Evolutionary conservation across 2,329 filamentous ascomycete species (phyloP).

Genomic region (Gnomoniopsis smithogilvyi): DNA sequence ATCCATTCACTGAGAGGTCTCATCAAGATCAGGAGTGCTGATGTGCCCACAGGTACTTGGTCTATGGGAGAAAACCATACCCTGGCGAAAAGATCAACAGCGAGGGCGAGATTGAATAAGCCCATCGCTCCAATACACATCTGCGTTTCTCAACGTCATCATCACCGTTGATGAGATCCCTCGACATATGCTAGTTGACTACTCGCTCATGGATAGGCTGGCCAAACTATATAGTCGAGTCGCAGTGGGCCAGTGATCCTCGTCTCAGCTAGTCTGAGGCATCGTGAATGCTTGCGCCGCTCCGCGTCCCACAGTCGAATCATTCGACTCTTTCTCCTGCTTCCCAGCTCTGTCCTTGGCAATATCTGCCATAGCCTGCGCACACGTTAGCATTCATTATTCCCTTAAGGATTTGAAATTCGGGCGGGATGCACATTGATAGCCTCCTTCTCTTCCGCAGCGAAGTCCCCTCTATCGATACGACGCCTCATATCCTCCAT

Average conservation of each 20-base stretch:
- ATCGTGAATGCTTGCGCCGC: slow-evolving; percentile 4
- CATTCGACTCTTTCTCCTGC: slow-evolving; percentile 32
- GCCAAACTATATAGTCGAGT: too few species aligned
- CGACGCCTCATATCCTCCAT: slow-evolving; percentile 78
- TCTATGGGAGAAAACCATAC: slow-evolving; percentile 3
- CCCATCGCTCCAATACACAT: not conserved
- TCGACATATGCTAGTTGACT: not conserved
- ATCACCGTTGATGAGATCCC: not conserved
- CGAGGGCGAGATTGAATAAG: not conserved
- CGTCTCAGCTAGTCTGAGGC: slow-evolving; percentile 5
- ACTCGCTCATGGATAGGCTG: too few species aligned
- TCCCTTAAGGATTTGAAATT: slow-evolving; percentile 1
- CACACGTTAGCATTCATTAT: slow-evolving; percentile 18
- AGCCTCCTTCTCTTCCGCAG: slow-evolving; percentile 66
- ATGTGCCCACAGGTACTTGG: not conserved
- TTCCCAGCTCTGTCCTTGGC: slow-evolving; percentile 75
- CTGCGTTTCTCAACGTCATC: not conserved
- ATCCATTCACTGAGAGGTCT: too few species aligned
- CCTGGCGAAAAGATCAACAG: not conserved
- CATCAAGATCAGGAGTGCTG: not conserved
- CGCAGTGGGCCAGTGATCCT: not conserved
- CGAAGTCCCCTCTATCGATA: slow-evolving; percentile 65
- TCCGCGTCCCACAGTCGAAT: slow-evolving; percentile 10
- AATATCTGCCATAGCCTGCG: slow-evolving; percentile 86
- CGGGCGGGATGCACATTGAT: slow-evolving; percentile 58